Conservation (phyloP, 2,329 filamentous ascomycete species). For the Penicillium sumatraense region DNA sequence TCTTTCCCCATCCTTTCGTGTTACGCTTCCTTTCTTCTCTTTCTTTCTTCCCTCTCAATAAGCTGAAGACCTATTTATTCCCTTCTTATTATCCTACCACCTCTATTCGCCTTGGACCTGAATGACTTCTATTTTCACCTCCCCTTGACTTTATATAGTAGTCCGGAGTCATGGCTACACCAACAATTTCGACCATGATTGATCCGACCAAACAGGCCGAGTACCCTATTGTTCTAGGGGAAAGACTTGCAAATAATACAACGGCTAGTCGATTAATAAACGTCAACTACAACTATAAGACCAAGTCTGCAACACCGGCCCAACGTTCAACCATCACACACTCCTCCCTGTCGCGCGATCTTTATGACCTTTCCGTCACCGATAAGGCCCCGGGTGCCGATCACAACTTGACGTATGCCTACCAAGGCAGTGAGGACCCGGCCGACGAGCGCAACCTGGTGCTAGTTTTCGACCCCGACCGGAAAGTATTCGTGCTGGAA, state of each 20-base stretch:
- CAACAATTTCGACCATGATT: conserved; percentile 40
- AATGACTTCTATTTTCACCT: not conserved
- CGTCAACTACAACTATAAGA: conserved; percentile 53
- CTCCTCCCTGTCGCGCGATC: conserved; percentile 37
- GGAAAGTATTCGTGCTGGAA: conserved; percentile 80
- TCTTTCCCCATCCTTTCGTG: conserved; percentile 20
- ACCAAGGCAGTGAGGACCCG: conserved; percentile 47
- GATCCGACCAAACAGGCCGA: conserved; percentile 52
- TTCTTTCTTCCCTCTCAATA: not conserved
- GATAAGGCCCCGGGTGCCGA: conserved; percentile 47
- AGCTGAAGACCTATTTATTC: not conserved
- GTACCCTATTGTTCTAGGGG: conserved; percentile 52
- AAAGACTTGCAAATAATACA: conserved; percentile 40
- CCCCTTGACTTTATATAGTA: not conserved
- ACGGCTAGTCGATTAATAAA: conserved; percentile 39
- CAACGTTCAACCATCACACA: conserved; percentile 45
- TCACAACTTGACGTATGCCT: conserved; percentile 44
- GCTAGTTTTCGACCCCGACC: conserved; percentile 75
- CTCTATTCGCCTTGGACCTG: conserved; percentile 11
- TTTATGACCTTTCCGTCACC: conserved; percentile 47
- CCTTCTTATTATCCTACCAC: not conserved
- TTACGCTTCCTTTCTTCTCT: conserved; percentile 12
- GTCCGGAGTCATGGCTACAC: conserved; percentile 36
- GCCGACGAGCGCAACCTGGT: conserved; percentile 44
- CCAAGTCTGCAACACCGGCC: conserved; percentile 44